phyloP scores from a whole-genome alignment of 225 moss, liverwort and hornwort genomes.

The Ulota crispa region DNA sequence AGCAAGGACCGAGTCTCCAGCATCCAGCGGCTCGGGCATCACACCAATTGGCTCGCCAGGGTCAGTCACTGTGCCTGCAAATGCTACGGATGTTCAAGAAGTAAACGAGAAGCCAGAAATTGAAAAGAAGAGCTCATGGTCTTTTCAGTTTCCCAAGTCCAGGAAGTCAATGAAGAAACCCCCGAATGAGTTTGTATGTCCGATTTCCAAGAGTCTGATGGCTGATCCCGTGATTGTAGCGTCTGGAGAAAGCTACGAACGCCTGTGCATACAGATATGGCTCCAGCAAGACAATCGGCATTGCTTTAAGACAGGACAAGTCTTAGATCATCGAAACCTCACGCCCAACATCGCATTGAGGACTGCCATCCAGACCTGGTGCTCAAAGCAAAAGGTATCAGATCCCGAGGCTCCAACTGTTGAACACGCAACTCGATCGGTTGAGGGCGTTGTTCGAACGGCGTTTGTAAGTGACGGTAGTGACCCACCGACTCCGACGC shows the following conservation, averaged over 20 bases:
- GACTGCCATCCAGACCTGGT: constrained; percentile 55
- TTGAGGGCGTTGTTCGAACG: constrained; percentile 30
- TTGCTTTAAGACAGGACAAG: constrained; percentile 54
- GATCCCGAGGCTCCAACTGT: constrained; percentile 45
- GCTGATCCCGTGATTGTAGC: constrained; percentile 60
- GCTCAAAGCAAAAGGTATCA: constrained; percentile 42
- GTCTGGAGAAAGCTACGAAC: constrained; percentile 57
- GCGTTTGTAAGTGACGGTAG: constrained; percentile 36
- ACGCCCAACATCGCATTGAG: constrained; percentile 52
- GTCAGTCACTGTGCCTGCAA: not conserved
- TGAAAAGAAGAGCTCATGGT: constrained; percentile 48
- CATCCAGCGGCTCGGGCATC: constrained; percentile 32
- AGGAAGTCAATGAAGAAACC: constrained; percentile 38
- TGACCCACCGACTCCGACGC: constrained; percentile 32
- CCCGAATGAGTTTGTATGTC: constrained; percentile 46
- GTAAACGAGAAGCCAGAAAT: constrained; percentile 18
- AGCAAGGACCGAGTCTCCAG: constrained; percentile 20
- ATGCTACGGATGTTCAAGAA: not conserved
- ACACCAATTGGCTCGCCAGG: constrained; percentile 23
- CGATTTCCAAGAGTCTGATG: constrained; percentile 54
- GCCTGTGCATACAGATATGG: constrained; percentile 48
- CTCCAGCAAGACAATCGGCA: constrained; percentile 44
- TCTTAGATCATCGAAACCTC: constrained; percentile 40
- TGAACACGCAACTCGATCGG: constrained; percentile 31
- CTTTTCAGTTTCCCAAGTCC: constrained; percentile 38